Evolutionary conservation across 352 stramenopile genomes (phyloP).

Genomic region (Phytophthora vignae): DNA sequence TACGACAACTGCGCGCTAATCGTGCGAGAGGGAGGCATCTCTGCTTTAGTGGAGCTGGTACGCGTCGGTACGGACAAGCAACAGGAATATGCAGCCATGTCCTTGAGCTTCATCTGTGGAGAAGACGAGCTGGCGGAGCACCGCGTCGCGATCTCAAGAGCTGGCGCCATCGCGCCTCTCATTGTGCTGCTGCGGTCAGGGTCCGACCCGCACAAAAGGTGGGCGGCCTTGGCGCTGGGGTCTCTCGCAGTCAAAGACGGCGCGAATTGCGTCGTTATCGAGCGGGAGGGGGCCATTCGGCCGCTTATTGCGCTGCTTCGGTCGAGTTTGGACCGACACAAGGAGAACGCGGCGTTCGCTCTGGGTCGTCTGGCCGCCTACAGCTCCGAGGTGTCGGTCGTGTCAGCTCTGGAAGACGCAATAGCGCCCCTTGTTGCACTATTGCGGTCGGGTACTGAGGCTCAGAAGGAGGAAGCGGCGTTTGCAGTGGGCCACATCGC

Average conservation of each 20-base stretch:
- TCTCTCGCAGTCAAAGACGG: constrained; percentile 3
- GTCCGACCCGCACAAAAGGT: neutral
- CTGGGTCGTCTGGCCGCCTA: constrained; percentile 4
- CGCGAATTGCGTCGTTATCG: neutral
- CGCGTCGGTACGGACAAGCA: constrained; percentile 5
- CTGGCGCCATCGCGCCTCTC: constrained; percentile 8
- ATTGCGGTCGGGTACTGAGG: neutral
- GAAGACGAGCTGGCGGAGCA: constrained; percentile 5
- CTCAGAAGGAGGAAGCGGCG: constrained; percentile 11
- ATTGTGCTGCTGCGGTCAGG: neutral
- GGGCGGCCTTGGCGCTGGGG: constrained; percentile 8
- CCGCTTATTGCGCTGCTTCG: neutral
- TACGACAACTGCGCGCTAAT: constrained; percentile 3
- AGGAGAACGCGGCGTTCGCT: constrained; percentile 10
- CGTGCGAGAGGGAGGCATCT: neutral
- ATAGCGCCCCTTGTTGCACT: constrained; percentile 2
- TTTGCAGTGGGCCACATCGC: constrained; percentile 9
- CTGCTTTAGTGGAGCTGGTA: neutral
- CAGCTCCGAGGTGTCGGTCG: neutral
- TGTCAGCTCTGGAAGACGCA: neutral
- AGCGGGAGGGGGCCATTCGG: neutral
- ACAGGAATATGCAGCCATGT: constrained; percentile 2
- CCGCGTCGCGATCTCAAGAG: constrained; percentile 9
- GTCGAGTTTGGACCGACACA: constrained; percentile 6
- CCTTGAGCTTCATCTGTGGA: constrained; percentile 8